phyloP scores from a whole-genome alignment of 441 rosid species.

The Gossypium gossypioides region DNA sequence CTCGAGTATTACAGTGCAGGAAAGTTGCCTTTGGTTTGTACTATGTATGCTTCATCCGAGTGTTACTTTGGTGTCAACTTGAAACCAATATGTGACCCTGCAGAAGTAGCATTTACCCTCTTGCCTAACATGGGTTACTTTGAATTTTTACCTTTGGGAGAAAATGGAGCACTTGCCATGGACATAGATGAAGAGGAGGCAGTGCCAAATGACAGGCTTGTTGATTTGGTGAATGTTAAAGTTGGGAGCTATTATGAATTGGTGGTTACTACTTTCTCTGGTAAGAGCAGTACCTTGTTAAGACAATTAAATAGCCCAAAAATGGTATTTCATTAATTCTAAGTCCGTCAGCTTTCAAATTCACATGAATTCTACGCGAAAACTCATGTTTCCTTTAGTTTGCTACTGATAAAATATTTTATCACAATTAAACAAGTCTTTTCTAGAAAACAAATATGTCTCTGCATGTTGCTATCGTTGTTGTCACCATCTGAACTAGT shows the following conservation, averaged over 20 bases:
- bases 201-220: slow-evolving; percentile 39
- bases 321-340: neutral
- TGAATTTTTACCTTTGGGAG: slow-evolving; percentile 69
- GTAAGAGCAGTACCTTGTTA: slow-evolving; percentile 23
- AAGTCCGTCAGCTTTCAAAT: neutral
- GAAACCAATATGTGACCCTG: slow-evolving; percentile 66
- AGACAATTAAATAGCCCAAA: neutral
- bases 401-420: neutral
- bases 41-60: slow-evolving; percentile 95
- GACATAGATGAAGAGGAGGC: slow-evolving; percentile 46
- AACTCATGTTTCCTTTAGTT: neutral
- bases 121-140: slow-evolving; percentile 86
- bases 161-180: slow-evolving; percentile 45
- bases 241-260: slow-evolving; percentile 67
- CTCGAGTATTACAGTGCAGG: slow-evolving; percentile 56
- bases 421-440: neutral
- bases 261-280: slow-evolving; percentile 79
- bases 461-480: neutral
- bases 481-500: slow-evolving; percentile 4
- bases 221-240: slow-evolving; percentile 58
- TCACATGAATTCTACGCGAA: neutral
- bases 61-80: slow-evolving; percentile 83
- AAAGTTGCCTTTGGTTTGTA: slow-evolving; percentile 65
- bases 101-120: slow-evolving; percentile 69
- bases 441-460: neutral